phyloP scores from a whole-genome alignment of 176 grass and related monocot species.

The Pharus latifolius region DNA sequence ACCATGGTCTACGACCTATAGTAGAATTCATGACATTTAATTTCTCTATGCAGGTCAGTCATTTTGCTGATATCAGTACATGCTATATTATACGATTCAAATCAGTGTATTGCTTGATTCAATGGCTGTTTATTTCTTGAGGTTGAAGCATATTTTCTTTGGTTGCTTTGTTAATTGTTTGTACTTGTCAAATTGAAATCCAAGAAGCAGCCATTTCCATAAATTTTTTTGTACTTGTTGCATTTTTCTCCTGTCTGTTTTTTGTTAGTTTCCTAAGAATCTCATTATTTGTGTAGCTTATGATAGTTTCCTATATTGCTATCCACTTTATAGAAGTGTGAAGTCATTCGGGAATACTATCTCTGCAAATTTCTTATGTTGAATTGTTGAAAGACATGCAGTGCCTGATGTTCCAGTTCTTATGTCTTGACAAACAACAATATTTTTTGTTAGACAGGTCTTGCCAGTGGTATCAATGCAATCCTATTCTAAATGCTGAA shows the following conservation, averaged over 20 bases:
- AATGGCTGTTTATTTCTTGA: not conserved
- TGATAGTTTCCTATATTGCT: not conserved
- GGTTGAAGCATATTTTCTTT: not conserved
- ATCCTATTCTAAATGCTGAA: not conserved
- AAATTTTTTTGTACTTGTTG: not conserved
- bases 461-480: not conserved
- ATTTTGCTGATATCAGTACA: not conserved
- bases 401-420: not conserved
- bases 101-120: not conserved
- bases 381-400: too few relatives aligned
- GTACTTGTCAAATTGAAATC: not conserved
- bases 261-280: not conserved
- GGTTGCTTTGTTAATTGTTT: not conserved
- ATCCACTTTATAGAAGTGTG: too few relatives aligned
- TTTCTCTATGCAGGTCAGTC: constrained; percentile 90
- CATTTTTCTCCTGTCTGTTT: not conserved
- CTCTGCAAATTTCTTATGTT: too few relatives aligned
- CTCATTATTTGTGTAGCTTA: too few relatives aligned
- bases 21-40: constrained; percentile 99
- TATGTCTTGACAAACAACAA: not conserved
- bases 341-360: too few relatives aligned
- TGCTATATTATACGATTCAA: too few relatives aligned
- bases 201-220: not conserved
- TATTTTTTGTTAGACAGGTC: not conserved
- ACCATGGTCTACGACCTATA: constrained; percentile 75